These are phyloP conservation scores for Allomyces javanicus DNA, from an alignment of 192 early-diverging fungal genomes.

Conservation along the genomic window DNA sequence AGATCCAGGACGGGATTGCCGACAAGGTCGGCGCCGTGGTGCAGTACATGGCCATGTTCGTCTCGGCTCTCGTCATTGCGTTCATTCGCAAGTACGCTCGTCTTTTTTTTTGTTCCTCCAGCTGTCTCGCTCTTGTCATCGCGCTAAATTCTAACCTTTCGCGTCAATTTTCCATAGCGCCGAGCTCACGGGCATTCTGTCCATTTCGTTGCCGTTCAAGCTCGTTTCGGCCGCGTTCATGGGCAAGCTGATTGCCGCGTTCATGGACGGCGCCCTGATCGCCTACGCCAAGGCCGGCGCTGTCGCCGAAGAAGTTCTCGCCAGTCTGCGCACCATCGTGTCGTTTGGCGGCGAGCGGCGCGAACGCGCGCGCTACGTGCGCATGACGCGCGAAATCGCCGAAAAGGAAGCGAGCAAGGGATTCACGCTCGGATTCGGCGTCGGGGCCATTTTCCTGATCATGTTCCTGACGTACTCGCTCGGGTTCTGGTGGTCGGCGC, in stretches of 20 bases:
- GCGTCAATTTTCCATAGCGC: constrained; percentile 6
- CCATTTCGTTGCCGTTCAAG: constrained; percentile 47
- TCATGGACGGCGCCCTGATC: constrained; percentile 27
- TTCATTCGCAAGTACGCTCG: neutral
- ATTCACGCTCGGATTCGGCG: constrained; percentile 33
- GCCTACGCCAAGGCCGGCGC: constrained; percentile 70
- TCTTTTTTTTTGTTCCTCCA: too few species aligned
- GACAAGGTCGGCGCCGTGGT: constrained; percentile 27
- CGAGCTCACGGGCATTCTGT: constrained; percentile 8
- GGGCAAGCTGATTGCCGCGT: constrained; percentile 26
- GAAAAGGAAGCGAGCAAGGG: constrained; percentile 36
- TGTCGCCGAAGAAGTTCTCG: constrained; percentile 67
- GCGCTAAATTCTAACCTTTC: too few species aligned
- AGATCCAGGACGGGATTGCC: constrained; percentile 28
- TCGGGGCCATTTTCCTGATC: constrained; percentile 54
- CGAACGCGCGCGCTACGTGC: constrained; percentile 40
- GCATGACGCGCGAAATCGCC: constrained; percentile 35
- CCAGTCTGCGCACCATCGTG: constrained; percentile 67
- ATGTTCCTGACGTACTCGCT: constrained; percentile 64
- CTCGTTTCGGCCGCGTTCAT: constrained; percentile 26
- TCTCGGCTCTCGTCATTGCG: neutral
- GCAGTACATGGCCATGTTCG: constrained; percentile 11
- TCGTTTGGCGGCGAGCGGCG: constrained; percentile 63
- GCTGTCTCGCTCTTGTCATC: too few species aligned
- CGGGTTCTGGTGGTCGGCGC: constrained; percentile 64